Base-by-base conservation (phyloP, 345 rosid species). In the Arabidopsis suecica region DNA sequence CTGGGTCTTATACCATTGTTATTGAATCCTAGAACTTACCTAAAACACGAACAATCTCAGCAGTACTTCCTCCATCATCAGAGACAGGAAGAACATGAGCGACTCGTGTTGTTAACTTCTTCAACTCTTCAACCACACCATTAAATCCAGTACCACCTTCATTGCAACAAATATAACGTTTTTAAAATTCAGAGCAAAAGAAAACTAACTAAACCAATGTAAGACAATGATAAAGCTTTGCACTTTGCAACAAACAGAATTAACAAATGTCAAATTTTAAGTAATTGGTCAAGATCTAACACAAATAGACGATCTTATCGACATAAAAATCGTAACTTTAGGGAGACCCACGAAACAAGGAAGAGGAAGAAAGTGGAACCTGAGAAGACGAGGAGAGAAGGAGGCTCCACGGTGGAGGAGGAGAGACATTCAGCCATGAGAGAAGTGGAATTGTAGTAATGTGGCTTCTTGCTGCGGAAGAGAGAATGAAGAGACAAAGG, bases 61-160 rank as follows among this genome's bases (percentile, higher is more conserved):
- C 98, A 0, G 98, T 94, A 50, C 97, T 91, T 65, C 98, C 98
- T 1, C 98, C 97, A 71, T 94, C 98, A 56, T 94, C 97, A 55
- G 97, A 94, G 25, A 94, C 98, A 23, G 97, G 98, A 71, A 94
- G 89, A 55, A 94, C 96, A 70, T 94, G 96, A 36, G 97, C 87
- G 5, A 94, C 96, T 40, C 93, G 84, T 10, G 93, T 89, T 20
- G 97, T 94, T 53, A 94, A 50, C 65, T 68, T 86, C 93, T 89
- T 91, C 41, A 94, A 87, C 81, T 91, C 97, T 79, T 91, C 96
- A 22, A 90, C 95, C 14, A 94, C 95, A 66, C 98, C 96, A 50
- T 94, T 91, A 72, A 94, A 94, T 6, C 95, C 98, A 20, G 98
- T 94, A 1, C 98, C 98, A 3, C 98, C 98, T 88, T 6, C 56